Evolutionary conservation across 2,329 filamentous ascomycete species (phyloP).

Genomic region (Paecilomyces fulvus): DNA sequence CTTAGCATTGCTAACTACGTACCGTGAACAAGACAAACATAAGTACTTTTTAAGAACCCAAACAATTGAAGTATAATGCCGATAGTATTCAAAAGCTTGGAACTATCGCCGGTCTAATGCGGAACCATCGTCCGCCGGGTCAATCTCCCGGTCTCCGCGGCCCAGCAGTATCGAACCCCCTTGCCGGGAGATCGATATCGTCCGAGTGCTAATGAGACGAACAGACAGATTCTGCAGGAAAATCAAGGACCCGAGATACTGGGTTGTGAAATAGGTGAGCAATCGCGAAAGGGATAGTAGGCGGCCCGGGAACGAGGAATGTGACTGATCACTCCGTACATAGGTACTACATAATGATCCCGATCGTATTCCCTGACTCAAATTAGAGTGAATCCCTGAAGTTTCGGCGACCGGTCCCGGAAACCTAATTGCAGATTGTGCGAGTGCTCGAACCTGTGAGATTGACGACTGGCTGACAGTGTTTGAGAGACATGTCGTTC

Average conservation of each 20-base stretch:
- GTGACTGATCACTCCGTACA: neutral
- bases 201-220: neutral
- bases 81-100: neutral
- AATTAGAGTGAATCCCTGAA: neutral
- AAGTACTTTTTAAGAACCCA: neutral
- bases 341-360: neutral
- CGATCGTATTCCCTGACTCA: neutral
- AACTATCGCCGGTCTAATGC: neutral
- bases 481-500: neutral
- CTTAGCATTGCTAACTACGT: neutral
- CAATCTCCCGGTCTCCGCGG: neutral
- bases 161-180: neutral
- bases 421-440: neutral
- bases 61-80: neutral
- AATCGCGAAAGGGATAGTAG: neutral
- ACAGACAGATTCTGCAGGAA: neutral
- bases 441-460: neutral
- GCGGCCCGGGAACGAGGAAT: neutral
- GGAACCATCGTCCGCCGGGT: neutral
- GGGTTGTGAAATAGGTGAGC: neutral
- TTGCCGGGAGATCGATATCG: neutral
- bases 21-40: neutral
- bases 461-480: neutral
- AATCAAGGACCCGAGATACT: neutral
- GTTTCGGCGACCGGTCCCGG: neutral